Percentiles rank a stretch among this genome's conserved stretches.
Evolutionary conservation across 768 basidiomycete species (phyloP).

Genomic region (Panaeolus cyanescens): DNA sequence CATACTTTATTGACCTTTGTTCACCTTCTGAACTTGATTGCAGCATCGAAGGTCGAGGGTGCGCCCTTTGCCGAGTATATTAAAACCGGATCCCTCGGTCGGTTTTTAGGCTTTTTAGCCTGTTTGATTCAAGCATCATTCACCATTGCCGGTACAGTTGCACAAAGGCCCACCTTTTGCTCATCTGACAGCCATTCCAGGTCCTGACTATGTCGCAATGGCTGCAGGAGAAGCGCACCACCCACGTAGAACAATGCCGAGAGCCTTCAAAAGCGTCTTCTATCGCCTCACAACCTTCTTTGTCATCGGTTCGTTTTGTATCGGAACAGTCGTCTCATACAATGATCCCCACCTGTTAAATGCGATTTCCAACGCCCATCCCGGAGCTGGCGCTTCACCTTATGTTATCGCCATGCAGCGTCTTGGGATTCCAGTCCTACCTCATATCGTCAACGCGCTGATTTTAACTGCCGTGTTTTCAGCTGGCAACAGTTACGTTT

Average conservation of each 20-base stretch:
- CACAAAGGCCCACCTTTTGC: not conserved
- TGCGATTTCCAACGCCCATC: slow-evolving; percentile 56
- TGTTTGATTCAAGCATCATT: slow-evolving; percentile 64
- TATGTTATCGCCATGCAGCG: slow-evolving; percentile 84
- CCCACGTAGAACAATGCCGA: slow-evolving; percentile 71
- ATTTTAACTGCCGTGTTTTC: slow-evolving; percentile 72
- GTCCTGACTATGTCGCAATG: slow-evolving; percentile 55
- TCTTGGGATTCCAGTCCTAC: slow-evolving; percentile 65
- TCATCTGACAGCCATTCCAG: slow-evolving; percentile 19
- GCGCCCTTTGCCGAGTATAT: slow-evolving; percentile 61
- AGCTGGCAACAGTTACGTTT: slow-evolving; percentile 71
- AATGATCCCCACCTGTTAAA: slow-evolving; percentile 58
- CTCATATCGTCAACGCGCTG: slow-evolving; percentile 72
- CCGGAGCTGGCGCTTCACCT: slow-evolving; percentile 66
- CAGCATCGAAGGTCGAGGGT: slow-evolving; percentile 46
- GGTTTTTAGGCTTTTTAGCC: slow-evolving; percentile 64
- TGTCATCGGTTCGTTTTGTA: slow-evolving; percentile 67
- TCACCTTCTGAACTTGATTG: not conserved
- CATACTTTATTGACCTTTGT: not conserved
- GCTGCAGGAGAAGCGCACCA: slow-evolving; percentile 73
- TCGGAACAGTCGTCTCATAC: slow-evolving; percentile 80
- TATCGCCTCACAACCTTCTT: slow-evolving; percentile 82
- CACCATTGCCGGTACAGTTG: slow-evolving; percentile 62
- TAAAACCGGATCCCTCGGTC: slow-evolving; percentile 53
- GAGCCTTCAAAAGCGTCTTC: slow-evolving; percentile 75